Base-by-base conservation (phyloP, 2,329 filamentous ascomycete species). In the Penicillium sp. region DNA sequence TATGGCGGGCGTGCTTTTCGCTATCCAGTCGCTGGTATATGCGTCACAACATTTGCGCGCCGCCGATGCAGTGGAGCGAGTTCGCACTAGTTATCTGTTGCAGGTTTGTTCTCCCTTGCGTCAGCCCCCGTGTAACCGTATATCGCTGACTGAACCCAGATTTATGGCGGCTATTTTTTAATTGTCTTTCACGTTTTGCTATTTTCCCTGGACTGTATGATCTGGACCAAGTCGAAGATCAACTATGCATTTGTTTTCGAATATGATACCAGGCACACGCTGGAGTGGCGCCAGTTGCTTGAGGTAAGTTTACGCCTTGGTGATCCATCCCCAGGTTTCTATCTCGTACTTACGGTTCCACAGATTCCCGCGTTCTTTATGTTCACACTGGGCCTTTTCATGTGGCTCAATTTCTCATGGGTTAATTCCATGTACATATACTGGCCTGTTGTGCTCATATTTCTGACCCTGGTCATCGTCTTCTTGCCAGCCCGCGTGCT, bases 191-290 rank as follows among this genome's bases (percentile, higher is more conserved):
- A 98, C 21, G 88, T 96, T 68, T 78, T 89, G 10, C 77, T 96
- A n/a, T 98, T 98, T 70, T 91, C 90, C 68, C 68, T 96, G 35
- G 88, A 92, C 68, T 96, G 93, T 72, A 86, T 87, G 55, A 77
- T 96, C 16, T 99, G 93, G 91, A 86, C 86, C 6, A 80, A 79
- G 51, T 87, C 88, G 71, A 96, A 93, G 75, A 90, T 99, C 75
- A 99, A 99, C 72, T 98, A 98, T 72, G 85, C 89, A 53, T 97
- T 97, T 73, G 91, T 98, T 65, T 99, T 99, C 70, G 95, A 99
- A 76, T 95, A 96, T 70, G 93, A 98, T 78, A 87, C 88, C 53
- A 84, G 93, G 56, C 87, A 95, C 72, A 86, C 88, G 62, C 79
- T 98, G 27, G 91, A 98, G 73, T 99, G 93, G 92, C 87, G 90